Percentiles rank a stretch among this genome's conserved stretches.
phyloP scores from a whole-genome alignment of 1,284 basidiomycete species.

The Melampsora americana region DNA sequence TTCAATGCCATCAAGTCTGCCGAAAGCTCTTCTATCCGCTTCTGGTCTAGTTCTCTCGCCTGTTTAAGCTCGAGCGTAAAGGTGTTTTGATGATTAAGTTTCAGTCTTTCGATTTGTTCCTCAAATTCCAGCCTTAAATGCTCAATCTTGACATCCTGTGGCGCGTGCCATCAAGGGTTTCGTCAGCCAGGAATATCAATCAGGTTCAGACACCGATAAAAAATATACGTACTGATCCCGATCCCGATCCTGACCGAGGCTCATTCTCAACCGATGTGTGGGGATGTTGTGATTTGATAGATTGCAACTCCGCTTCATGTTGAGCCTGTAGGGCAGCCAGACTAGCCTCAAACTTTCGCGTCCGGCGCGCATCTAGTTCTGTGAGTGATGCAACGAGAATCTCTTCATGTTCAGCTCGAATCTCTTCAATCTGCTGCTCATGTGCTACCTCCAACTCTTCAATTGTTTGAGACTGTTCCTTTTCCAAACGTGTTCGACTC shows the following conservation, averaged over 20 bases:
- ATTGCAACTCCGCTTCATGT: neutral
- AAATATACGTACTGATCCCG: neutral
- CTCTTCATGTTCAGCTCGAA: slow-evolving; percentile 34
- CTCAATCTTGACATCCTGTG: neutral
- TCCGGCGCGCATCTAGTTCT: slow-evolving; percentile 26
- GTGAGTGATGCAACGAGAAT: slow-evolving; percentile 28
- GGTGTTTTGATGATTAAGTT: neutral
- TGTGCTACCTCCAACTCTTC: slow-evolving; percentile 15
- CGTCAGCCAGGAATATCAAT: neutral
- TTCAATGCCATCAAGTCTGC: neutral
- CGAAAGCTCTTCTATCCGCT: neutral
- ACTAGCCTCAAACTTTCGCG: slow-evolving; percentile 25
- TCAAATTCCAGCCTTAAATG: slow-evolving; percentile 8
- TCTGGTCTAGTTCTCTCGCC: slow-evolving; percentile 16
- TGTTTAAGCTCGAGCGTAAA: neutral
- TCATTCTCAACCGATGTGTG: no score
- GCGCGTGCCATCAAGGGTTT: neutral
- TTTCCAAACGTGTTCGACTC: slow-evolving; percentile 2
- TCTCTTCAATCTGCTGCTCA: slow-evolving; percentile 2
- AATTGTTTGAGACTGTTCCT: neutral
- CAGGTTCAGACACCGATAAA: neutral
- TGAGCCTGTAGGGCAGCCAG: neutral
- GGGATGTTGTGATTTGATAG: neutral
- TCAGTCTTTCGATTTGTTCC: slow-evolving; percentile 17
- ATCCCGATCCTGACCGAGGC: neutral